These are phyloP conservation scores for Chiua virens DNA, from an alignment of 768 basidiomycete species.

Conservation along the genomic window DNA sequence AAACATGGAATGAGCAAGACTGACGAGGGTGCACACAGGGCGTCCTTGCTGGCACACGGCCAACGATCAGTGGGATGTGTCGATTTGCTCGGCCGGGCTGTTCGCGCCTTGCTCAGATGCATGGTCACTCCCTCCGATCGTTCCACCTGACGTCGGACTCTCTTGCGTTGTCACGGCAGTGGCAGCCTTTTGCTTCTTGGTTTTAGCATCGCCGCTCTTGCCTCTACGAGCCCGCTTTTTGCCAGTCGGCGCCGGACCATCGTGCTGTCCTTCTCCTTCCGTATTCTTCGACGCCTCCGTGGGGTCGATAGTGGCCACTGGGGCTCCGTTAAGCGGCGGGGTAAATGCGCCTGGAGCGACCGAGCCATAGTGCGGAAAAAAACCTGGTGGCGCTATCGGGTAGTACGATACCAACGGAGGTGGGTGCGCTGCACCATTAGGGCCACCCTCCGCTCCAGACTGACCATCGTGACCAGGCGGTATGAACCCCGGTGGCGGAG, in stretches of 20 bases:
- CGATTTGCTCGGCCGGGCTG: conserved; percentile 26
- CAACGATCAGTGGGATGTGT: conserved; percentile 10
- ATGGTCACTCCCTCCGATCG: conserved; percentile 29
- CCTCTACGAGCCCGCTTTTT: conserved; percentile 31
- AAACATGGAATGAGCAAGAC: conserved; percentile 2
- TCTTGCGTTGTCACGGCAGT: conserved; percentile 2
- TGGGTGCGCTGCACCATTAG: conserved; percentile 30
- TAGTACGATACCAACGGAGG: conserved; percentile 37
- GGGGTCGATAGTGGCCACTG: conserved; percentile 27
- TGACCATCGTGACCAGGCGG: conserved; percentile 39
- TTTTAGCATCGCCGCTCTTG: conserved; percentile 30
- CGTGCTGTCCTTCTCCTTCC: conserved; percentile 15
- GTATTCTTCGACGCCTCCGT: conserved; percentile 25
- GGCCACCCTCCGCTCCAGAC: conserved; percentile 29
- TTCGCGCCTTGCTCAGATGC: conserved; percentile 22
- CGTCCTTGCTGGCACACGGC: neutral
- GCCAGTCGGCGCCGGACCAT: conserved; percentile 17
- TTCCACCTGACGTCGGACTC: conserved; percentile 22
- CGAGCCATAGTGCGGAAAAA: conserved; percentile 38
- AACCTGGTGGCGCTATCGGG: conserved; percentile 38
- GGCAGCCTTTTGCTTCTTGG: conserved; percentile 33
- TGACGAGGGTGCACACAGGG: neutral
- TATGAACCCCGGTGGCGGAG: conserved; percentile 41
- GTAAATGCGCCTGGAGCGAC: conserved; percentile 32
- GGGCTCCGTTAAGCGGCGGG: conserved; percentile 27